Base-by-base conservation (phyloP, 2,329 filamentous ascomycete species). In the Dactylellina sp. region DNA sequence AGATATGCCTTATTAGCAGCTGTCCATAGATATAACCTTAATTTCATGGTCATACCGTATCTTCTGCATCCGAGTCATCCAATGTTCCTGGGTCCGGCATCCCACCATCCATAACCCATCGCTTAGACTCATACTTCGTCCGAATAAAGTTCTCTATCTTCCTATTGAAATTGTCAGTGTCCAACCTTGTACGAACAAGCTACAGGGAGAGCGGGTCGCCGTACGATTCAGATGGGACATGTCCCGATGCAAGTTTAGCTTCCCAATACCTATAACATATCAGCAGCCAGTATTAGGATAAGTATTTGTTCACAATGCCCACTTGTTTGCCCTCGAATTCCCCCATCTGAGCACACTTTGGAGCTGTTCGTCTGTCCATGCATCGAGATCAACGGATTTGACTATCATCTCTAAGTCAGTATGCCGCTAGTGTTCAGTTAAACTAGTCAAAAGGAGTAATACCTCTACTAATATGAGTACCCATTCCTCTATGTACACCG, bases 141-240 rank as follows among this genome's bases (percentile, higher is more conserved):
- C 95, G 89, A 79, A 99, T 98, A 80, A 99, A 99, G 85, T 98
- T 99, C 86, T 99, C 95, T 78, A 99, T 98, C 86, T 99, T 99
- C 77, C 85, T 87, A 72, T 39, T 16, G 14, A 12, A 25, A 12
- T 28, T 16, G 47, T 76, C 18, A 78, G 50, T 59, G 32, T 24
- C n/a, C 20, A n/a, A 39, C 18, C 68, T 32, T 71, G 68, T 53
- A 37, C 12, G 32, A 11, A 7, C 1, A 7, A 39, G 20, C 20
- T 64, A 22, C 12, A 5, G 22, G 6, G 18, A 14, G 44, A 14
- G 44, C 28, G 9, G 55, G 42, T 72, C 53, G 70, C 82, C 84
- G 78, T 81, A 86, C 84, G 91, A 87, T 84, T 99, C 96, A 20
- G 94, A 97, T 0, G 95, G 95, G 50, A 94, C 88, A 82, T 99